These are phyloP conservation scores for Spatholobus suberectus DNA, from an alignment of 306 rosid genomes.

Conservation along the genomic window DNA sequence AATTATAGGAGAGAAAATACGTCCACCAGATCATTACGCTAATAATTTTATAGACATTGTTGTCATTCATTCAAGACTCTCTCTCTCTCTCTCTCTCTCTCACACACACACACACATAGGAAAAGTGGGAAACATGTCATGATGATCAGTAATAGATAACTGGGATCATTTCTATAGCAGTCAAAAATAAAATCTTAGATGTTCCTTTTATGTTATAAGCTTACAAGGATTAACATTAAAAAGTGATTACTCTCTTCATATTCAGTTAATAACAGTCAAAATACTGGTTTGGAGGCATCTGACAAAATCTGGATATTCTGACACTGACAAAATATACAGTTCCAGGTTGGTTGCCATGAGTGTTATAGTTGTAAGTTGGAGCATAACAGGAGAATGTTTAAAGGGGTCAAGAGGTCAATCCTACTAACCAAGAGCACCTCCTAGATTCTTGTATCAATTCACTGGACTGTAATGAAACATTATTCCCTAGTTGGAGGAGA, in stretches of 20 bases:
- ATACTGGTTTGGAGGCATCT: slow-evolving; percentile 15
- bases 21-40: neutral
- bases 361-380: slow-evolving; percentile 3
- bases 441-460: slow-evolving; percentile 21
- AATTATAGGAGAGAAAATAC: neutral
- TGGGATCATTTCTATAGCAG: neutral
- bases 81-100: neutral
- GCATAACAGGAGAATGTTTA: slow-evolving; percentile 12
- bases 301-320: slow-evolving; percentile 19
- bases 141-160: slow-evolving; percentile 20
- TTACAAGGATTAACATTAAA: neutral
- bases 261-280: slow-evolving; percentile 28
- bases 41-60: slow-evolving; percentile 5
- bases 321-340: neutral
- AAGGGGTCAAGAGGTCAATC: slow-evolving; percentile 17
- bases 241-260: slow-evolving; percentile 29
- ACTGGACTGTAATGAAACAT: slow-evolving; percentile 31
- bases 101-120: neutral
- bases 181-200: slow-evolving; percentile 4
- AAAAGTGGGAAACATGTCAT: neutral
- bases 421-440: slow-evolving; percentile 19
- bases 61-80: neutral
- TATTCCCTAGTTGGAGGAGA: slow-evolving; percentile 20
- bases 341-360: slow-evolving; percentile 12
- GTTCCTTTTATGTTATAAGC: slow-evolving; percentile 4